A percentile compares a stretch with the other conserved stretches of the same genome.
phyloP scores from a whole-genome alignment of 2,329 filamentous ascomycete species.

The Fusarium nodosum region DNA sequence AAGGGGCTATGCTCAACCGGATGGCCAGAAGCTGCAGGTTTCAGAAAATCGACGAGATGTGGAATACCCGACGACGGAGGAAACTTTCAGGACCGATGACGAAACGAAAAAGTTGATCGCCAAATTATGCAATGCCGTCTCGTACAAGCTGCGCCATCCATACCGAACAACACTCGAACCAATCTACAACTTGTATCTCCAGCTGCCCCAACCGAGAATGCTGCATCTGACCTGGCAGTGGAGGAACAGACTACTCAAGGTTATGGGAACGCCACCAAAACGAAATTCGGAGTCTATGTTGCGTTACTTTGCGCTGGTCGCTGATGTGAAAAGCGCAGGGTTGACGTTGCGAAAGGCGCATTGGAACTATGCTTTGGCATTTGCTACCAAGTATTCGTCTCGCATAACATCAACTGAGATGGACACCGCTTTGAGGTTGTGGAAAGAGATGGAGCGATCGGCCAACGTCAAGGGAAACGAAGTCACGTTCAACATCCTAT shows the following conservation, averaged over 20 bases:
- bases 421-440: constrained; percentile 77
- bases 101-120: constrained; percentile 55
- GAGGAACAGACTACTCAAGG: constrained; percentile 75
- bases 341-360: constrained; percentile 76
- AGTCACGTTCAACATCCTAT: constrained; percentile 94
- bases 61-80: constrained; percentile 60
- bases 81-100: constrained; percentile 55
- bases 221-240: constrained; percentile 63
- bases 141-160: constrained; percentile 59
- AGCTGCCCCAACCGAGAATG: constrained; percentile 67
- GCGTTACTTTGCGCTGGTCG: constrained; percentile 84
- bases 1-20: constrained; percentile 65
- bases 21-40: constrained; percentile 63
- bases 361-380: constrained; percentile 88
- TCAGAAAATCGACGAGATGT: constrained; percentile 66
- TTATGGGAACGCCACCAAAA: constrained; percentile 74
- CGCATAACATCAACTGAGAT: constrained; percentile 70
- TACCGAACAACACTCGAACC: constrained; percentile 57
- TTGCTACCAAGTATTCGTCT: constrained; percentile 79
- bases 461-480: constrained; percentile 74
- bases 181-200: constrained; percentile 64
- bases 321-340: constrained; percentile 83
- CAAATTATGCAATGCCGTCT: constrained; percentile 59
- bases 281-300: constrained; percentile 75
- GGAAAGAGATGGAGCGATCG: constrained; percentile 89